Base-by-base conservation (phyloP, 768 basidiomycete genomes). In the Termitomyces sp. region DNA sequence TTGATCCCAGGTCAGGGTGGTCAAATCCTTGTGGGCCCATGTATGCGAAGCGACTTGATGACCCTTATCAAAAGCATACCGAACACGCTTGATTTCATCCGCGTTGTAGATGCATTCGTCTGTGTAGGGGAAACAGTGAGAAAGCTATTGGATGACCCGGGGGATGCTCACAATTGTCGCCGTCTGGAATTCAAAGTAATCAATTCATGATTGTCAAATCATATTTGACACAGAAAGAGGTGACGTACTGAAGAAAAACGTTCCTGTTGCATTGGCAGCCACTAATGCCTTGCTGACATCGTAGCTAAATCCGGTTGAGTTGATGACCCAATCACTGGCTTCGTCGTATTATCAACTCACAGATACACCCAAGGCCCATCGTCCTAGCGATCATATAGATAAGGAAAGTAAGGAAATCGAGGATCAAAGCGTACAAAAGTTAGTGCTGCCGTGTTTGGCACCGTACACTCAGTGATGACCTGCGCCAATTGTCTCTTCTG, bases 41-140 rank as follows among this genome's bases (percentile, higher is more conserved):
- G 78, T 80, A 62, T 80, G 79, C 6, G 77, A 78, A 0, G 66
- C 75, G 50, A 80, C 65, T 63, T 77, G 73, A 59, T 79, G 77
- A 7, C 77, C 78, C 8, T 73, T 63, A 44, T 65, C 62, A 57
- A 71, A 75, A 14, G 72, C 74, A 53, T 75, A 73, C 30, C 70
- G 68, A 30, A 78, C 72, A 10, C 72, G 68, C 16, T 69, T 63
- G 8, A 68, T 65, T 35, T 63, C 58, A 24, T 71, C 74, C 3
- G 61, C 53, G 53, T 72, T 63, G 61, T 77, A 79, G 26, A 77
- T 77, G 58, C 77, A 79, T 13, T 54, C 69, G 38, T 69, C 76
- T 78, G 28, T 44, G 42, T 50, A 42, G 45, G 16, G 13, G 40
- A 12, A 7, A 9, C 12, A 6, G 7, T 26, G 10, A 46, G 33